phyloP scores from a whole-genome alignment of 208 protist species.

The Leishmania lainsoni region DNA sequence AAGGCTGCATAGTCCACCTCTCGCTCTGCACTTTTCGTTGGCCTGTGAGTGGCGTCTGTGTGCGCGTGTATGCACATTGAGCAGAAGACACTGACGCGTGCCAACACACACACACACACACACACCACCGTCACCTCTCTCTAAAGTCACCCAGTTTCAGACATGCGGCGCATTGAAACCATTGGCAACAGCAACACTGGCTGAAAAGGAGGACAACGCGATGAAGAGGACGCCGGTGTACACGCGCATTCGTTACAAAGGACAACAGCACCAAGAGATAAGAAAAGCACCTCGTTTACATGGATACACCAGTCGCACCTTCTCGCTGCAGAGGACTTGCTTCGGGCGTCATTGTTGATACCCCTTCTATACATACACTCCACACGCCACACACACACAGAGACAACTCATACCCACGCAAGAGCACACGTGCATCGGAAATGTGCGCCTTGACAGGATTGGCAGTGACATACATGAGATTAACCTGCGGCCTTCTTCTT shows the following conservation, averaged over 20 bases:
- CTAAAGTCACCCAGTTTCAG: background rate
- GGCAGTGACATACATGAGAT: too few relatives aligned
- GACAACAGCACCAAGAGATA: background rate
- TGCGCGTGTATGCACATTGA: background rate
- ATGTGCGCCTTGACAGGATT: too few relatives aligned
- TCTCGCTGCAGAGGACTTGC: background rate
- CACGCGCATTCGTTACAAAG: background rate
- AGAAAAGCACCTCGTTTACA: background rate
- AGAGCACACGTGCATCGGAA: background rate
- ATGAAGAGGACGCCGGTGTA: background rate
- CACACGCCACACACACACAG: background rate
- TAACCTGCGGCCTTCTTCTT: constrained; percentile 32
- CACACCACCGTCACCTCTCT: background rate
- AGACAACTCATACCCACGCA: background rate
- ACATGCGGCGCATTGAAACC: background rate
- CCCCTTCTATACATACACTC: background rate
- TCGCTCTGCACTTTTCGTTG: background rate
- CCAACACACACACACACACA: background rate
- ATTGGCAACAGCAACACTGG: background rate
- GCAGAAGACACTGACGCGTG: background rate
- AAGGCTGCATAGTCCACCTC: background rate
- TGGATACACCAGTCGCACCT: background rate
- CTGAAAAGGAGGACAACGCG: background rate
- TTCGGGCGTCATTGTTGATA: background rate
- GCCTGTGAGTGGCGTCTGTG: background rate